phyloP scores from a whole-genome alignment of 2,329 filamentous ascomycete genomes.

The Nemania sp. region DNA sequence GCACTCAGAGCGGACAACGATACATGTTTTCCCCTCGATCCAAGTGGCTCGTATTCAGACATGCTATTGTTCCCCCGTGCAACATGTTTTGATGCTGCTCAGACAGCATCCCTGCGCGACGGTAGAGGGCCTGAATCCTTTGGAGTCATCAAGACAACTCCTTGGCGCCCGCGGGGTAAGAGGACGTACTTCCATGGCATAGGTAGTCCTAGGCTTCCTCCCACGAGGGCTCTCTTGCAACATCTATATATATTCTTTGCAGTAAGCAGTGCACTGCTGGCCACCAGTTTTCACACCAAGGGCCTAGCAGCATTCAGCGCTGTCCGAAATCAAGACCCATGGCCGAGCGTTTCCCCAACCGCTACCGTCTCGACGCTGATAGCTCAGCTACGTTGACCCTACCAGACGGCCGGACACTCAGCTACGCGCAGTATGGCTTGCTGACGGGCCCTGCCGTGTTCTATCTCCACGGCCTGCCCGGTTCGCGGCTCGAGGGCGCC shows the following conservation, averaged over 20 bases:
- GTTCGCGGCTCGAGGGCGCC: constrained; percentile 17
- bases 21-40: too few relatives aligned
- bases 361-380: constrained; percentile 16
- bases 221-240: background rate
- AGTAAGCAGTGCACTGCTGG: too few relatives aligned
- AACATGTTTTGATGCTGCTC: background rate
- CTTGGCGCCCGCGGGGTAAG: constrained; percentile 25
- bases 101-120: constrained; percentile 8
- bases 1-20: too few relatives aligned
- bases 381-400: constrained; percentile 12
- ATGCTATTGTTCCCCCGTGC: background rate
- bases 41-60: too few relatives aligned
- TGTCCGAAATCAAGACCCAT: background rate
- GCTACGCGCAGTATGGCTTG: constrained; percentile 20
- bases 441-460: constrained; percentile 11
- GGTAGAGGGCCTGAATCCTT: constrained; percentile 3
- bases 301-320: background rate
- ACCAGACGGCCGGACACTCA: constrained; percentile 14
- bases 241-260: too few relatives aligned
- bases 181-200: background rate
- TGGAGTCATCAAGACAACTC: background rate
- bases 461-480: constrained; percentile 19
- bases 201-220: background rate
- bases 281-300: background rate
- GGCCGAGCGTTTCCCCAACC: constrained; percentile 13